These are phyloP conservation scores for Dorcoceras hygrometricum DNA, from an alignment of 257 asterid genomes.

Conservation along the genomic window DNA sequence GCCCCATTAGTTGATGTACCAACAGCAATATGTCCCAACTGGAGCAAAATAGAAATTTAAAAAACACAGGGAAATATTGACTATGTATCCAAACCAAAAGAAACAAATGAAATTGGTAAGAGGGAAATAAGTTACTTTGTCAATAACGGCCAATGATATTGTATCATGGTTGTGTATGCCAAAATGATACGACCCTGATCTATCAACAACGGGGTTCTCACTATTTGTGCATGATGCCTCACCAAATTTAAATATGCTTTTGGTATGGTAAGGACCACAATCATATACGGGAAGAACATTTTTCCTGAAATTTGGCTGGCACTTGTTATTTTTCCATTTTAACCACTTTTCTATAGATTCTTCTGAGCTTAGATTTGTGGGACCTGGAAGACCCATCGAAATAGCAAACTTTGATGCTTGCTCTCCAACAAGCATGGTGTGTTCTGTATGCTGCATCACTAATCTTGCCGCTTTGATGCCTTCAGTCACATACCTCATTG, in stretches of 20 bases:
- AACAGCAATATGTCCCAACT: conserved; percentile 79
- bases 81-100: conserved; percentile 12
- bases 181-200: conserved; percentile 34
- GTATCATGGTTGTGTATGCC: conserved; percentile 78
- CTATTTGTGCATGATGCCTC: conserved; percentile 35
- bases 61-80: neutral
- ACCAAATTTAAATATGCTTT: conserved; percentile 16
- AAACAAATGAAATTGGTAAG: conserved; percentile 2
- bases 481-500: conserved; percentile 82
- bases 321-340: conserved; percentile 62
- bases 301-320: conserved; percentile 90
- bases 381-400: conserved; percentile 96
- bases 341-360: conserved; percentile 78
- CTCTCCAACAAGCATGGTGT: conserved; percentile 95
- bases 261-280: conserved; percentile 83
- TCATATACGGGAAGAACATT: conserved; percentile 54
- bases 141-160: conserved; percentile 94
- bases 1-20: conserved; percentile 99
- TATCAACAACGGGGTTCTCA: conserved; percentile 22
- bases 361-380: conserved; percentile 76
- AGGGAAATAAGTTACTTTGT: conserved; percentile 48
- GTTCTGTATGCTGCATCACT: conserved; percentile 79
- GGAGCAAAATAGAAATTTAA: conserved; percentile 25
- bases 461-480: conserved; percentile 86
- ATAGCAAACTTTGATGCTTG: conserved; percentile 86